Evolutionary conservation across 2,329 filamentous ascomycete genomes (phyloP).

Genomic region (Apiospora rasikravindrae): DNA sequence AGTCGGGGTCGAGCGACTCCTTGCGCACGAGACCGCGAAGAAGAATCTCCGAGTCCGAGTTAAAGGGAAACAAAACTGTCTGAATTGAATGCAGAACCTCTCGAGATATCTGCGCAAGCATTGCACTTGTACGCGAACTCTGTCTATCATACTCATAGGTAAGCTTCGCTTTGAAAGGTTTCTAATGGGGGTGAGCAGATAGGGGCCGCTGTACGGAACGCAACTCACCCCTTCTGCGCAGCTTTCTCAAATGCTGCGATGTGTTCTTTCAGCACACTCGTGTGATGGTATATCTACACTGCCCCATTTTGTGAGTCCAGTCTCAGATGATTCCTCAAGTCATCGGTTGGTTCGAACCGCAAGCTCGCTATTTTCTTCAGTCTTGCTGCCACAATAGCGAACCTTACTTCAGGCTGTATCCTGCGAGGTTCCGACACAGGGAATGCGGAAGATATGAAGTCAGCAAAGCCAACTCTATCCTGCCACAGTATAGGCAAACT

Average conservation of each 20-base stretch:
- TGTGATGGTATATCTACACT: constrained; percentile 38
- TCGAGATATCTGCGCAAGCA: constrained; percentile 28
- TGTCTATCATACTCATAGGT: not conserved
- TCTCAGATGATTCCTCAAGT: constrained; percentile 37
- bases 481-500: not conserved
- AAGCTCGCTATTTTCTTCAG: constrained; percentile 34
- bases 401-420: constrained; percentile 28
- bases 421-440: constrained; percentile 28
- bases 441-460: not conserved
- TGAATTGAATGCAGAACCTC: constrained; percentile 35
- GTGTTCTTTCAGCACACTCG: constrained; percentile 38
- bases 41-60: constrained; percentile 28
- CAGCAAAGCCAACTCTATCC: constrained; percentile 26
- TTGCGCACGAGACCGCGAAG: constrained; percentile 27
- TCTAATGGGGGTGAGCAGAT: too few relatives aligned
- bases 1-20: constrained; percentile 27
- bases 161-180: not conserved
- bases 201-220: not conserved
- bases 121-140: not conserved
- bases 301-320: constrained; percentile 33
- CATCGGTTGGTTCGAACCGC: constrained; percentile 33
- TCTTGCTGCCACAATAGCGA: constrained; percentile 30
- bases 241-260: constrained; percentile 30
- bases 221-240: not conserved
- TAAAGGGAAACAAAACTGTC: constrained; percentile 32